Base-by-base conservation (phyloP, 345 rosid species). In the Schrenkiella parvula region DNA sequence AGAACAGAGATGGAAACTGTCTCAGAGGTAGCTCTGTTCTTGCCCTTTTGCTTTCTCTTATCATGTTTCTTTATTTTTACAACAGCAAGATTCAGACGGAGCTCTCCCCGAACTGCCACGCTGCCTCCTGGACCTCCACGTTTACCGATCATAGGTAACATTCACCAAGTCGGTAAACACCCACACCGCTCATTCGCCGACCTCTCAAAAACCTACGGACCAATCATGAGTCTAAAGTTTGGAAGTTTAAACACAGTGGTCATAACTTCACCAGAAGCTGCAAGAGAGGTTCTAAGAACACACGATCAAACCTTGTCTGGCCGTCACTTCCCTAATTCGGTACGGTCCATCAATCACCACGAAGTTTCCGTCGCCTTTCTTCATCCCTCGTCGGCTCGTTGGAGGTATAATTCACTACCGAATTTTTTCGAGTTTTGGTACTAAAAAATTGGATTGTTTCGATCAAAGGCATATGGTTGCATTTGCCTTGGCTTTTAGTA, bases 61-160 rank as follows among this genome's bases (percentile, higher is more conserved):
- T 41, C 73, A 41, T 51, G 31, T 68, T 51, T 22, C 21, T n/a
- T 75, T 41, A 15, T 75, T n/a, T 39, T 51, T 35, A 2, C 38
- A 31, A 29, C 39, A 1, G 1, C 29, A 67, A 42, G 41, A 60
- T 51, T 42, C 32, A 2, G 15, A 19, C 12, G 56, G 66, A 66
- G 8, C 41, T 63, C 42, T 19, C 4, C 8, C 1, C 15, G 39
- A 3, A 32, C 39, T 0, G 44, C 50, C 18, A 14, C 6, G 29
- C 19, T 34, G 1, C 74, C 79, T 13, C 79, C 75, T 0, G 79
- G 87, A 19, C 82, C 86, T 18, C 39, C 12, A 4, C 66, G 77
- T 0, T 34, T 83, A 4, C 86, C 82, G 2, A 52, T 80, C 52
- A 58, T 83, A 12, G 86, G 87, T 17, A 83, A 80, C 72, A 79